Evolutionary conservation across 1,284 basidiomycete species (phyloP), one percentile per base, ranked within the genome.

Genomic region (Puccinia triticina): DNA sequence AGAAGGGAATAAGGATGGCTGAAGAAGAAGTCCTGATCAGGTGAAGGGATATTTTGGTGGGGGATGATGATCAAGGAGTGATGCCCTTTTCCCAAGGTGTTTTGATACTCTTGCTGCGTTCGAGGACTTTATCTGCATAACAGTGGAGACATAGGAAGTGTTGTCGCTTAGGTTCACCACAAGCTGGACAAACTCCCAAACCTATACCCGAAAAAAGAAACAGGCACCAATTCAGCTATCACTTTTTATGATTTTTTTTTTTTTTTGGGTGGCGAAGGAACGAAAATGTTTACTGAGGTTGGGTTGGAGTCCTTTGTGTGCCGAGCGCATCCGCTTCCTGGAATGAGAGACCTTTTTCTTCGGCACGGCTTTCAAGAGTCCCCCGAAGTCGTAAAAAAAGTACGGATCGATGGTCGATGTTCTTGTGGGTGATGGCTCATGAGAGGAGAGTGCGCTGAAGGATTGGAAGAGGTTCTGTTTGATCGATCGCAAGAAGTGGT

Each of bases 331-430:
- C 43, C 79, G 50, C 48, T 82, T 82, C 3, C 79, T 16, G 26
- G 79, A 82, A 55, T 82, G 79, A 32, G 79, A 82, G 23, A 82
- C 79, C 64, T 82, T 82, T 55, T 82, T 82, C 79, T 82, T 82
- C 0, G 79, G 79, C 2, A 82, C 79, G 37, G 79, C 79, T 67
- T 73, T 74, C 23, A 82, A 57, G 18, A 82, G 32, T n/a, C 40
- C 32, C 3, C 53, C 66, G 29, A 53, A 29, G n/a, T 34, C 71
- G 29, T 43, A 69, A 43, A 69, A 69, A 23, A 23, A 43, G 37
- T 46, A 11, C 1, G 66, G 66, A 21, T 69, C 37, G 66, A 46
- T 69, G 18, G 32, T 69, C 2, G 48, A 50, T 16, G 48, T 16
- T 50, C 14, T 16, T 50, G 5, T 16, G 14, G 48, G 18, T 50